Conservation (phyloP, 768 basidiomycete species). For the Phylloporus sp. region DNA sequence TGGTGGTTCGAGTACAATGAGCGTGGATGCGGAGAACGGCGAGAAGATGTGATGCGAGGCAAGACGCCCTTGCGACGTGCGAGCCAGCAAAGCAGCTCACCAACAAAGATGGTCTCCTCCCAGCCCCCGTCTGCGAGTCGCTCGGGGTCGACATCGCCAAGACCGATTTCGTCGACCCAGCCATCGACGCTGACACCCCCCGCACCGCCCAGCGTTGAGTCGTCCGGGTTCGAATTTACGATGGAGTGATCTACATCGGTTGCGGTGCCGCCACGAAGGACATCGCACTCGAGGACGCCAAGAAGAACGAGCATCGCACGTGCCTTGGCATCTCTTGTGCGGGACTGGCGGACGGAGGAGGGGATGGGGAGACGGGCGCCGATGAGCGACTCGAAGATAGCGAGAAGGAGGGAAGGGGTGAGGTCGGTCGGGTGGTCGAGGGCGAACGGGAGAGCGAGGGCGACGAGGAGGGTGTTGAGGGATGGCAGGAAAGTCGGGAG, state of each 20-base stretch:
- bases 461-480: constrained; percentile 44
- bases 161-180: constrained; percentile 49
- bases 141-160: constrained; percentile 61
- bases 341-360: constrained; percentile 32
- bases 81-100: constrained; percentile 66
- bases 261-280: constrained; percentile 48
- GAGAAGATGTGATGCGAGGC: constrained; percentile 9
- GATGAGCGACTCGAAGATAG: constrained; percentile 61
- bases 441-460: constrained; percentile 41
- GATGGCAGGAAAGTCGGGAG: constrained; percentile 15
- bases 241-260: constrained; percentile 4
- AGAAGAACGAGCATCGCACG: constrained; percentile 72
- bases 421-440: constrained; percentile 55
- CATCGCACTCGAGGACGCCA: constrained; percentile 64
- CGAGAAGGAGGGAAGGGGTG: constrained; percentile 66
- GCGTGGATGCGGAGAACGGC: constrained; percentile 1
- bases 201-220: constrained; percentile 12
- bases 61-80: constrained; percentile 41
- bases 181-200: constrained; percentile 28
- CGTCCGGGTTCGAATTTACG: constrained; percentile 25
- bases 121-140: constrained; percentile 58
- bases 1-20: constrained; percentile 20
- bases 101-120: constrained; percentile 64
- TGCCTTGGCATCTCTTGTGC: constrained; percentile 39
- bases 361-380: constrained; percentile 47